Conservation (phyloP, 768 basidiomycete species). For the Kwoniella mangroviensis region DNA sequence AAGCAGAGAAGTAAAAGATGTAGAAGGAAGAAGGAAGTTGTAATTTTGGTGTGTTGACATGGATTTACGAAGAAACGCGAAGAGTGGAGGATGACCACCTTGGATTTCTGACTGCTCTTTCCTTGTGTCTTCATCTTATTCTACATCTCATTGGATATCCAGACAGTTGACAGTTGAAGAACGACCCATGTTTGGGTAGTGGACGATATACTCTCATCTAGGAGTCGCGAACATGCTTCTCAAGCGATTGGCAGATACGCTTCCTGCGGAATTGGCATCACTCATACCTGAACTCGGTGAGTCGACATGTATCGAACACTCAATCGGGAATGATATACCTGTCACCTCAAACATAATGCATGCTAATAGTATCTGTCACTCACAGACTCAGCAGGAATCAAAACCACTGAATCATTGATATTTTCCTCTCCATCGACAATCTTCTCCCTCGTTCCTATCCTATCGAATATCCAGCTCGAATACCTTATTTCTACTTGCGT, state of each 20-base stretch:
- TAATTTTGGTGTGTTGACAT: background rate
- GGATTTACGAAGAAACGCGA: background rate
- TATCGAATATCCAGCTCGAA: slow-evolving; percentile 24
- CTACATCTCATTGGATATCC: slow-evolving; percentile 3
- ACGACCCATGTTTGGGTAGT: too few species aligned
- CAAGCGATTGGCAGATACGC: slow-evolving; percentile 30
- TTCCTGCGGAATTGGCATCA: slow-evolving; percentile 32
- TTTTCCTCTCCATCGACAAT: slow-evolving; percentile 33
- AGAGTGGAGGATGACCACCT: slow-evolving; percentile 30
- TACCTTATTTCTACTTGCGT: slow-evolving; percentile 31
- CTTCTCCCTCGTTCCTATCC: slow-evolving; percentile 24
- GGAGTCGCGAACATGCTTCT: slow-evolving; percentile 36
- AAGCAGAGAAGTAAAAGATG: background rate
- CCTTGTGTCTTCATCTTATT: slow-evolving; percentile 38
- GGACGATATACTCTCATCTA: too few species aligned
- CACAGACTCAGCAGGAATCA: slow-evolving; percentile 40
- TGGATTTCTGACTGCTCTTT: slow-evolving; percentile 63
- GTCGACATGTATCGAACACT: background rate
- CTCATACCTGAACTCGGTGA: slow-evolving; percentile 40
- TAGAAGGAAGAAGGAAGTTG: slow-evolving; percentile 5
- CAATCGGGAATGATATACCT: too few species aligned
- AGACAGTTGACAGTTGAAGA: background rate
- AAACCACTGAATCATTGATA: slow-evolving; percentile 48
- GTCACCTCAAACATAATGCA: background rate
- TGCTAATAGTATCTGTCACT: background rate